Evolutionary conservation across 805 yeast species (phyloP), one percentile per base, ranked within the genome.

Genomic region (Helenozyma baotianmanensis): DNA sequence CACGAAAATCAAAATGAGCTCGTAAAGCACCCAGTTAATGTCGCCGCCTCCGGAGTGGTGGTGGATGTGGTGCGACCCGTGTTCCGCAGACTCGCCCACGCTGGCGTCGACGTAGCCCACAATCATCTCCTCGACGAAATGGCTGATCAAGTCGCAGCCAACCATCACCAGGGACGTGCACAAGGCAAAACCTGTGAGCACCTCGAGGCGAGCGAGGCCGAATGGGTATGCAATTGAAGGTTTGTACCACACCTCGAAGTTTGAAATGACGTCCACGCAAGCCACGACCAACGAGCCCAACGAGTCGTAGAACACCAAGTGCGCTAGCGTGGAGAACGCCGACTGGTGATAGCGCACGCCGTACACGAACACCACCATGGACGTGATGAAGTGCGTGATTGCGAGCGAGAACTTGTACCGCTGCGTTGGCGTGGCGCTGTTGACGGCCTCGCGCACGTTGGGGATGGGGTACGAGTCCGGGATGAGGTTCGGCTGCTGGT

Each of bases 131-230:
- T 90, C 97, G 12, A 85, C 47, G n/a, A 84, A 69, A 57, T 90
- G 98, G 29, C 95, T 85, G 27, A 85, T 62, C 32, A 92, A 64
- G 57, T 90, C 97, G 32, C 87, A 74, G 0, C 97, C 97, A 39
- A 90, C 94, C 74, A 89, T 90, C 15, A 89, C 67, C 40, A 90
- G 70, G 1, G 95, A 81, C 1, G 90, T 80, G 11, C 92, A 78
- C 26, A 88, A 64, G 0, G 94, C 95, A 63, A 89, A 89, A 2
- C 95, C 94, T 27, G 83, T 78, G 12, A 90, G 61, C 0, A 90
- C 94, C 51, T 90, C 96, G 11, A 85, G 70, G 38, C 98, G 69
- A n/a, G 94, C 95, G 16, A 90, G 64, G 0, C 97, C 98, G 65
- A 90, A 90, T 1, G 98, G 98, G 43, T 78, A 83, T 10, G 80